Percentiles rank a stretch among this genome's conserved stretches.
Evolutionary conservation across 1,284 basidiomycete genomes (phyloP).

Genomic region (Microbotryum intermedium): DNA sequence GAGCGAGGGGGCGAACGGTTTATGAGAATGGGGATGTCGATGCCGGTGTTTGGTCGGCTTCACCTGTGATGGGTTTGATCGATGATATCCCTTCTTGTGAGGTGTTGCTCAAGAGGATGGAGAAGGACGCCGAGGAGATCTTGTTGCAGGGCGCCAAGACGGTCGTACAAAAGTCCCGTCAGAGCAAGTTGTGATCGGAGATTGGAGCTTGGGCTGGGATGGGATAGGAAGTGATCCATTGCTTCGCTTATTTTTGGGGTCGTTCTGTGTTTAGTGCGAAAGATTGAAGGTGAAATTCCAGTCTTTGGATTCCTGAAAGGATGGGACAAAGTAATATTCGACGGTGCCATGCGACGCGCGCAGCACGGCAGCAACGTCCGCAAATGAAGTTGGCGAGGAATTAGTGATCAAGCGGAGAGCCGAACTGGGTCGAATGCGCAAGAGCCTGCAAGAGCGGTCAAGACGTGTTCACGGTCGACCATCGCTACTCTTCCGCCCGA

Average conservation of each 20-base stretch:
- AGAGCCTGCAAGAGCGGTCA: not conserved
- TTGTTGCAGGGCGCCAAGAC: constrained; percentile 12
- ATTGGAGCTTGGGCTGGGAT: not conserved
- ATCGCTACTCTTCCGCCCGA: not conserved
- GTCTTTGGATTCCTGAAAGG: no score
- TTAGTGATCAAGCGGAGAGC: no score
- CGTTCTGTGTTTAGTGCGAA: no score
- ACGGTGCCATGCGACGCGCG: no score
- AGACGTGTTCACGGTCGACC: not conserved
- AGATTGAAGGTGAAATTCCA: no score
- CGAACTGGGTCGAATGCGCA: no score
- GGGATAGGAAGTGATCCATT: not conserved
- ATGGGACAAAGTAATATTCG: no score
- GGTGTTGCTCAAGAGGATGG: constrained; percentile 61
- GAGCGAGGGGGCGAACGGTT: constrained; percentile 63
- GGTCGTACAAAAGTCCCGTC: constrained; percentile 3
- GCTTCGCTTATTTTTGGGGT: not conserved
- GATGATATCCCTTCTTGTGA: constrained; percentile 78
- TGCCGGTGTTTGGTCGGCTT: constrained; percentile 67
- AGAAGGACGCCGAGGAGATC: constrained; percentile 59
- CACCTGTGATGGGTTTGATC: constrained; percentile 58
- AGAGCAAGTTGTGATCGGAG: constrained; percentile 19
- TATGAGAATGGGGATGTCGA: constrained; percentile 70
- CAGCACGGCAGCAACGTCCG: no score
- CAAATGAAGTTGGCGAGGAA: no score